phyloP scores from a whole-genome alignment of 148 eudicot genomes.

The Amaranthus palmeri region DNA sequence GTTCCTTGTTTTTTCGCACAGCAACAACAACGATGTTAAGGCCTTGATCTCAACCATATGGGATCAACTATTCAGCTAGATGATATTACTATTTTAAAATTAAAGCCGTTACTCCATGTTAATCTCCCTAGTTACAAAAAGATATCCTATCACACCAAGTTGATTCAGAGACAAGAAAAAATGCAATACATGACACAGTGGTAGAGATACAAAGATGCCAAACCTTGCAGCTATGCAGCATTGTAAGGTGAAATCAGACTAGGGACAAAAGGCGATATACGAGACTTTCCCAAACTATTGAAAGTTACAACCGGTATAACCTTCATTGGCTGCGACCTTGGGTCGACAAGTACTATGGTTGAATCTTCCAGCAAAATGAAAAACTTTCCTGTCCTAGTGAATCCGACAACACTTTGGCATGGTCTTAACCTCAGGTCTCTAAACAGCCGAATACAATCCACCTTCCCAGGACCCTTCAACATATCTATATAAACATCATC shows the following conservation, averaged over 20 bases:
- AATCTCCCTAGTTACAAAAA: no score
- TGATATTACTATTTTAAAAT: no score
- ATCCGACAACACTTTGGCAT: neutral
- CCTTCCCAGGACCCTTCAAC: conserved; percentile 1
- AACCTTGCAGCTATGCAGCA: neutral
- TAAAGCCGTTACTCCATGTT: no score
- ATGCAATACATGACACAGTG: no score
- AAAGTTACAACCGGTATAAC: neutral
- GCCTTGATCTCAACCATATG: no score
- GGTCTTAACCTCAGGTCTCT: neutral
- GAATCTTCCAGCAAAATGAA: neutral
- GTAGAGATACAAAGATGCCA: neutral
- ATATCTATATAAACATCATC: neutral
- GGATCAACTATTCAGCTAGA: no score
- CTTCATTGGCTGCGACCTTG: conserved; percentile 1
- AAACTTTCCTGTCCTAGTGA: conserved; percentile 3
- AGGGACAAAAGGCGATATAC: conserved; percentile 3
- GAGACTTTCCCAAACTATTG: neutral
- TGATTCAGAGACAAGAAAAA: no score
- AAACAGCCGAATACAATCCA: neutral
- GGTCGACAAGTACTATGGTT: neutral
- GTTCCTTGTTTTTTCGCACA: no score
- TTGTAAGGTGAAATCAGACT: conserved; percentile 8
- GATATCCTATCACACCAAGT: no score
- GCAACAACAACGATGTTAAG: no score